Conservation (phyloP, 768 basidiomycete genomes). For the Phaffia australis region DNA sequence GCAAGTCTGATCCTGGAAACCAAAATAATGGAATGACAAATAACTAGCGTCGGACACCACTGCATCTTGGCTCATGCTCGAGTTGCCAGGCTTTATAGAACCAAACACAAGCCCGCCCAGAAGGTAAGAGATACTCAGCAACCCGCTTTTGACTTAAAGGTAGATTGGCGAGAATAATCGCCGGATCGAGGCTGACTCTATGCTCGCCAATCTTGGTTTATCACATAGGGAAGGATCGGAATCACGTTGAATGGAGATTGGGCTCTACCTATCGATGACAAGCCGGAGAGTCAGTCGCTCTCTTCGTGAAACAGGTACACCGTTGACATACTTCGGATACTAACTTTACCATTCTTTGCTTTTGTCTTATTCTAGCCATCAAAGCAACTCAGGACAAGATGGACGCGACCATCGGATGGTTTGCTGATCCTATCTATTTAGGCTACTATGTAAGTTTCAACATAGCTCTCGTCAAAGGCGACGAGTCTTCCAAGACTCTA, state of each 20-base stretch:
- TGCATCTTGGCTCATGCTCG: slow-evolving; percentile 60
- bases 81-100: slow-evolving; percentile 56
- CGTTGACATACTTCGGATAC: too few relatives aligned
- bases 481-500: too few relatives aligned
- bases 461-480: too few relatives aligned
- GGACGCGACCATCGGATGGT: slow-evolving; percentile 44
- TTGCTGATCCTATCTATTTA: slow-evolving; percentile 57
- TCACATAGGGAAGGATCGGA: slow-evolving; percentile 50
- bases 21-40: too few relatives aligned
- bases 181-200: too few relatives aligned
- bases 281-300: slow-evolving; percentile 51
- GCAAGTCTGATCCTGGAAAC: too few relatives aligned
- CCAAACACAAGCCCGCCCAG: slow-evolving; percentile 53
- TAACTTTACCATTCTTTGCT: not conserved
- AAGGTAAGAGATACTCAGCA: too few relatives aligned
- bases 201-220: not conserved
- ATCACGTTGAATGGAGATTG: slow-evolving; percentile 70
- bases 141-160: too few relatives aligned
- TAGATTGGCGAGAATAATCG: too few relatives aligned
- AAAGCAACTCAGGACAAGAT: slow-evolving; percentile 61
- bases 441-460: too few relatives aligned
- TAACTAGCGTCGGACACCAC: slow-evolving; percentile 52
- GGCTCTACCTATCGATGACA: slow-evolving; percentile 61
- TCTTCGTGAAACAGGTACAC: not conserved
- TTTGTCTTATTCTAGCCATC: slow-evolving; percentile 43